These are phyloP conservation scores for Hemisphaericaspora lyxosophila DNA, from an alignment of 1,139 yeast species.

Conservation along the genomic window DNA sequence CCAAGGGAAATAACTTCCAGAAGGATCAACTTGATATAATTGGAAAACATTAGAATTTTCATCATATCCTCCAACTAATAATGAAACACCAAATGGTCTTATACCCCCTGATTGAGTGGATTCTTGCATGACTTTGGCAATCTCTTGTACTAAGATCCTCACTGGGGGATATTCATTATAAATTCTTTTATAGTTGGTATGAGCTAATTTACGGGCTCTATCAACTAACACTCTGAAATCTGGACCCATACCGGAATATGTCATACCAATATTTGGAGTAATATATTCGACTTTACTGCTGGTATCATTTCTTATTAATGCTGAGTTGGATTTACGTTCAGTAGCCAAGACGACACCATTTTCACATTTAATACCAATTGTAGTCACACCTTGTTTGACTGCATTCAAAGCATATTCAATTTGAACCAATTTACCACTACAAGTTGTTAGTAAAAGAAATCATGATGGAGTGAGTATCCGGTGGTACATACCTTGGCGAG, in stretches of 20 bases:
- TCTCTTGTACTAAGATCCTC: conserved; percentile 86
- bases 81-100: conserved; percentile 95
- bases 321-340: conserved; percentile 84
- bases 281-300: conserved; percentile 77
- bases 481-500: conserved; percentile 85
- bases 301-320: conserved; percentile 72
- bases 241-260: conserved; percentile 99
- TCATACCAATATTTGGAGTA: conserved; percentile 96
- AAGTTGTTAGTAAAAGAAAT: conserved; percentile 11
- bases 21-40: conserved; percentile 95
- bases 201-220: conserved; percentile 90
- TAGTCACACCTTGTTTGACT: conserved; percentile 96
- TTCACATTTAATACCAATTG: conserved; percentile 93
- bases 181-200: conserved; percentile 85
- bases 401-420: conserved; percentile 97
- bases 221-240: conserved; percentile 94
- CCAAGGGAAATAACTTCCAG: conserved; percentile 99
- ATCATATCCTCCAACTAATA: conserved; percentile 92
- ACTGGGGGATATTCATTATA: conserved; percentile 98
- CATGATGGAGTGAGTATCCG: too few relatives aligned
- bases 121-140: conserved; percentile 96
- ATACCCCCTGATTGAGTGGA: conserved; percentile 98
- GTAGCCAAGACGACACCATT: conserved; percentile 98
- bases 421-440: conserved; percentile 93
- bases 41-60: conserved; percentile 72